phyloP scores from a whole-genome alignment of 2,329 filamentous ascomycete genomes.

The Didymosphaeria variabile region DNA sequence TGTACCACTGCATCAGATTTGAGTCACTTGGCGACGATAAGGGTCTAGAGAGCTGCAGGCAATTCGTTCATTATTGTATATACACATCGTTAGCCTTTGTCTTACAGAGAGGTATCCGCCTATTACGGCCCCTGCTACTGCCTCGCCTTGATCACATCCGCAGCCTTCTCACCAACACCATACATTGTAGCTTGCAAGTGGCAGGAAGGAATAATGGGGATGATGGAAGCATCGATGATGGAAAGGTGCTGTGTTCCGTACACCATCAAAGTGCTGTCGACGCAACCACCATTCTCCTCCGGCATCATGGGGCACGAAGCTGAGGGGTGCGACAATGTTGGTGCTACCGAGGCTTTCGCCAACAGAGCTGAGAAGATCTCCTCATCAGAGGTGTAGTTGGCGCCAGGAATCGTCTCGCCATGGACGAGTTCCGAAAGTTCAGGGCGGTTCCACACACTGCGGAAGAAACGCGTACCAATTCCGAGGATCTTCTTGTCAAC shows the following conservation, averaged over 20 bases:
- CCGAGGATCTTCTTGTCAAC: conserved; percentile 39
- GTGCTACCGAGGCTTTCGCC: conserved; percentile 28
- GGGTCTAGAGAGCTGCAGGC: too few species aligned
- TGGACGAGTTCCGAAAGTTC: conserved; percentile 34
- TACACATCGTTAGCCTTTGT: background rate
- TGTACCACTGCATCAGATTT: too few species aligned
- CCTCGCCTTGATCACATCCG: conserved; percentile 42
- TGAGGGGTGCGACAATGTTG: conserved; percentile 42
- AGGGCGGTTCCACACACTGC: conserved; percentile 38
- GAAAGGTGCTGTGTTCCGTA: conserved; percentile 40
- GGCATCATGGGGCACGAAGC: conserved; percentile 38
- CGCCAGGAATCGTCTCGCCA: conserved; percentile 34
- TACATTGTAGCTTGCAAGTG: conserved; percentile 45
- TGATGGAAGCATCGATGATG: conserved; percentile 43
- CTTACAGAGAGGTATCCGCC: background rate
- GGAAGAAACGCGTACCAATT: conserved; percentile 47
- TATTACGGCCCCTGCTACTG: background rate
- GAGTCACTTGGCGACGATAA: too few species aligned
- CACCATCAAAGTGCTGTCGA: conserved; percentile 31
- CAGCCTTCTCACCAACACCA: conserved; percentile 46
- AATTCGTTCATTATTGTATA: too few species aligned
- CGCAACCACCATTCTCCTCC: conserved; percentile 28
- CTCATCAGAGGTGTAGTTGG: conserved; percentile 33
- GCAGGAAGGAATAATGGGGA: conserved; percentile 40
- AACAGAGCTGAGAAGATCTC: conserved; percentile 33